Base-by-base conservation (phyloP, 1,139 yeast genomes). In the Hemisphaericaspora subhashii region DNA sequence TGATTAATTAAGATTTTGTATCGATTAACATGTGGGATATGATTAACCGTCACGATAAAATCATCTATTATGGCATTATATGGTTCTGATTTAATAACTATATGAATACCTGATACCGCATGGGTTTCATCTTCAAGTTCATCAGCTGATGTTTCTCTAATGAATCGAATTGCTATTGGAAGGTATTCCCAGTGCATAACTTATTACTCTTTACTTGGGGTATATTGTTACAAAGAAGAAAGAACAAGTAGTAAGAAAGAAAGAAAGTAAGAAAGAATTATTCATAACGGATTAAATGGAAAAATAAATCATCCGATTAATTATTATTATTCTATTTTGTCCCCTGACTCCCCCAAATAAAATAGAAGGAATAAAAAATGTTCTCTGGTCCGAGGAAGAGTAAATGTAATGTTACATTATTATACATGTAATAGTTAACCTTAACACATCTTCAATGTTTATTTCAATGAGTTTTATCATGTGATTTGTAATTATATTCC, bases 71-170 rank as follows among this genome's bases (percentile, higher is more conserved):
- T 42, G 7, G 48, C 38, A 12, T 46, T 36, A 21, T 41, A 35
- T 5, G 41, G 40, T 21, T 50, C 48, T 4, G 48, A 46, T n/a
- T 37, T 35, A 11, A 51, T 41, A 6, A 51, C 48, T 8, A 64
- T 28, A 36, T 51, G 54, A 5, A 64, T 48, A 1, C 72, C 72
- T 0, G 70, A 62, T 16, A 50, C 39, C 8, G 62, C 62, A 36
- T 55, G 50, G 4, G 42, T 44, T 1, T 52, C 54, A 2, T 47
- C 45, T 12, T 17, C 32, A 4, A n/a, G n/a, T 18, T 18, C 23
- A 3, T 29, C 15, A 3, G 18, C 32, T 10, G 32, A 29, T 2
- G 32, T 12, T 18, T 29, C 23, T 5, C 51, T 43, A 8, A 56
- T 46, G 16, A 58, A 48, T 22, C 68, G 52, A 6, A 66, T 43